Conservation (phyloP, 1,284 basidiomycete genomes). For the Irpex rosettiformis region DNA sequence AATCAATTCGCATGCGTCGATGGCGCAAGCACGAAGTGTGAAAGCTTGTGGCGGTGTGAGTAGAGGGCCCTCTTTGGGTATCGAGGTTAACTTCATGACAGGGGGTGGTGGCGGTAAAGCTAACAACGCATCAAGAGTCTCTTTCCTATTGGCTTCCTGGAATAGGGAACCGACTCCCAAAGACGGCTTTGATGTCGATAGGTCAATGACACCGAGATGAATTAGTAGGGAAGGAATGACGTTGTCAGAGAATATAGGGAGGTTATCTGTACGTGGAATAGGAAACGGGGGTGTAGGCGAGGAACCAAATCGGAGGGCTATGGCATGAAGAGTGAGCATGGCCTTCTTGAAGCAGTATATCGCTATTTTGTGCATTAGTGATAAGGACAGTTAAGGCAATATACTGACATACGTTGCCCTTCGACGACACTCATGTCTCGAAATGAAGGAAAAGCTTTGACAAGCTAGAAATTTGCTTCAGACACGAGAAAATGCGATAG, state of each 20-base stretch:
- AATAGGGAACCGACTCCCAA: constrained; percentile 41
- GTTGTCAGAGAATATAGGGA: constrained; percentile 85
- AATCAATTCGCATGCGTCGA: constrained; percentile 73
- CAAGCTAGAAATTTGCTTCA: constrained; percentile 44
- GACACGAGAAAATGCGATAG: constrained; percentile 11
- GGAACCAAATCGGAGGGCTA: constrained; percentile 61
- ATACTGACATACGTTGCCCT: constrained; percentile 50
- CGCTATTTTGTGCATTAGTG: constrained; percentile 35
- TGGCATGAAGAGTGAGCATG: constrained; percentile 73
- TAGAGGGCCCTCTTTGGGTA: constrained; percentile 59
- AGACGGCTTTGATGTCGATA: constrained; percentile 41
- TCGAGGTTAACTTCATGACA: constrained; percentile 19
- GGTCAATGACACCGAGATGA: constrained; percentile 71
- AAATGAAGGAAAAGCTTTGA: constrained; percentile 73
- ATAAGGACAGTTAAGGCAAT: background rate
- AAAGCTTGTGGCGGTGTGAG: constrained; percentile 63
- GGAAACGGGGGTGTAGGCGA: constrained; percentile 50
- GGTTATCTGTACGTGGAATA: constrained; percentile 50
- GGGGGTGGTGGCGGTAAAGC: constrained; percentile 17
- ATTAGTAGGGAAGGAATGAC: constrained; percentile 82
- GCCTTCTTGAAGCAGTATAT: constrained; percentile 90
- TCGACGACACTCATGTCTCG: constrained; percentile 67
- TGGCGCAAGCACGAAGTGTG: constrained; percentile 74
- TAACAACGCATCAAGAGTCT: constrained; percentile 39
- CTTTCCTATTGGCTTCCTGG: constrained; percentile 37